Conservation (phyloP, 139 green algal species). For the Nannochloris sp. region DNA sequence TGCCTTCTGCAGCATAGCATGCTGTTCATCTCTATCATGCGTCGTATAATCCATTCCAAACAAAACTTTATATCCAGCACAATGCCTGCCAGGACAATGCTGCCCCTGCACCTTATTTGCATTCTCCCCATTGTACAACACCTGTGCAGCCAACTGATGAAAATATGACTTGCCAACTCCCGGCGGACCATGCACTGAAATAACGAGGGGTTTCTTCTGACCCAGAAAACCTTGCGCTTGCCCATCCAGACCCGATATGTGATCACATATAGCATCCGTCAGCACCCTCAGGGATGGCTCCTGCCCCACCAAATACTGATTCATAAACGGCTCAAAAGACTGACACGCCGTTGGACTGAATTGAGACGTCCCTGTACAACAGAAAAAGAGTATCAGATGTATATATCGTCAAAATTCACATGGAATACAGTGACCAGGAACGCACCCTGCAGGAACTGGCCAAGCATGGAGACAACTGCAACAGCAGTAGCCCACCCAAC, state of each 20-base stretch:
- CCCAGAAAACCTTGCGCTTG: background rate
- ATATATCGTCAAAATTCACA: too few relatives aligned
- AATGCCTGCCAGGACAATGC: conserved; percentile 51
- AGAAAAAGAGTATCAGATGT: too few relatives aligned
- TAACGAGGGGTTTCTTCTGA: conserved; percentile 62
- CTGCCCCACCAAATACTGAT: conserved; percentile 61
- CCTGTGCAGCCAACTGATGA: conserved; percentile 58
- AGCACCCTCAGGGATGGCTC: conserved; percentile 49
- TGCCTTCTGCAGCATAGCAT: conserved; percentile 27
- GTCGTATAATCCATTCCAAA: conserved; percentile 73
- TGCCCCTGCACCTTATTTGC: conserved; percentile 20
- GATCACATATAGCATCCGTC: conserved; percentile 66
- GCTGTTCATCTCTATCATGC: conserved; percentile 44
- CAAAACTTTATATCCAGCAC: conserved; percentile 74
- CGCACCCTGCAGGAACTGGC: too few relatives aligned
- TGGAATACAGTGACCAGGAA: too few relatives aligned
- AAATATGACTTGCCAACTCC: conserved; percentile 84
- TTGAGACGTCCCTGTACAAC: too few relatives aligned
- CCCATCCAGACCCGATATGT: conserved; percentile 32
- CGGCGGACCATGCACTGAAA: conserved; percentile 77
- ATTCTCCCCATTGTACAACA: conserved; percentile 48
- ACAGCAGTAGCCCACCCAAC: too few relatives aligned
- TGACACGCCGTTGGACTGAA: conserved; percentile 33
- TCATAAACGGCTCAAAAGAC: conserved; percentile 44
- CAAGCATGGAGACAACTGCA: too few relatives aligned